Conservation (phyloP, 1,284 basidiomycete species). For the Rhodotorula glutinis region DNA sequence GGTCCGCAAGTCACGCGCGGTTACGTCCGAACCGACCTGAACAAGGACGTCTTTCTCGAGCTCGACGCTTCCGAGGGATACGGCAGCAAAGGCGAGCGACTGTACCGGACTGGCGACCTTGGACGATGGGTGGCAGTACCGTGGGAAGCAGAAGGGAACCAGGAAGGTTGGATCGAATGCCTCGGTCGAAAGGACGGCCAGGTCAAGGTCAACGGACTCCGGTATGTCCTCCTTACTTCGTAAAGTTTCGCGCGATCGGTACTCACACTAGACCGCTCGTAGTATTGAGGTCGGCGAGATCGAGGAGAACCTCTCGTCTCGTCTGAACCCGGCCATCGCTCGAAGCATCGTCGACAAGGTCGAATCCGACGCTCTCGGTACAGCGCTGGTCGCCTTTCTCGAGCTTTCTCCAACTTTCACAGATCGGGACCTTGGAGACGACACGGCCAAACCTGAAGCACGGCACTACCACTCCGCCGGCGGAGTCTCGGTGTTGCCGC, state of each 20-base stretch:
- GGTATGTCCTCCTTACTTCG: constrained; percentile 6
- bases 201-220: constrained; percentile 42
- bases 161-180: constrained; percentile 40
- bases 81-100: constrained; percentile 12
- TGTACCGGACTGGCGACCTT: constrained; percentile 42
- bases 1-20: constrained; percentile 41
- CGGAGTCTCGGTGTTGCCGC: constrained; percentile 5
- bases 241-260: no score
- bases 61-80: background rate
- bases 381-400: constrained; percentile 38
- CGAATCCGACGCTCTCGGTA: constrained; percentile 22
- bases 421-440: background rate
- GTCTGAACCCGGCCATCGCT: constrained; percentile 15
- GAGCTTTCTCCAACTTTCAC: constrained; percentile 21
- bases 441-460: background rate
- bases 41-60: constrained; percentile 34
- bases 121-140: constrained; percentile 39
- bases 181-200: constrained; percentile 41
- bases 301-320: constrained; percentile 36
- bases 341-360: constrained; percentile 41
- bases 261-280: no score
- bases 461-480: constrained; percentile 6
- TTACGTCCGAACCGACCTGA: constrained; percentile 32
- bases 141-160: constrained; percentile 11
- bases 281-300: constrained; percentile 44